Evolutionary conservation across 768 basidiomycete species (phyloP).

Genomic region (Mycena polygramma): DNA sequence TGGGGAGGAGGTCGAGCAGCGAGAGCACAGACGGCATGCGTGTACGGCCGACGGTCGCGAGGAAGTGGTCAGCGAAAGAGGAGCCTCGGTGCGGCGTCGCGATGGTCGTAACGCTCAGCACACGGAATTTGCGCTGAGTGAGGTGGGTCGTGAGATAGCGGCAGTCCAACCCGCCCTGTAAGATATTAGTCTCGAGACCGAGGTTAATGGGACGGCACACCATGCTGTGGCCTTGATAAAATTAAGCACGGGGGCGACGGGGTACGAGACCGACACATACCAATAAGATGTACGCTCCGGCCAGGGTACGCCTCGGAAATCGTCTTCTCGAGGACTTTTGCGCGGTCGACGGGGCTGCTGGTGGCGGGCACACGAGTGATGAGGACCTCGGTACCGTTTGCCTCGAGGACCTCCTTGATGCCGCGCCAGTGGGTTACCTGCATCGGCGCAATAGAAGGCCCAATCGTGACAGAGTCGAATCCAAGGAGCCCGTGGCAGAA

Average conservation of each 20-base stretch:
- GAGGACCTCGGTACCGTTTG: slow-evolving; percentile 90
- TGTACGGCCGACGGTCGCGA: slow-evolving; percentile 74
- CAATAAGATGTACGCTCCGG: slow-evolving; percentile 89
- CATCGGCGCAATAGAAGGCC: slow-evolving; percentile 80
- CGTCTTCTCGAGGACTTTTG: slow-evolving; percentile 87
- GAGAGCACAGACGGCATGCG: slow-evolving; percentile 79
- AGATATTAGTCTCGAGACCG: slow-evolving; percentile 28
- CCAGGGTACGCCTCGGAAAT: slow-evolving; percentile 88
- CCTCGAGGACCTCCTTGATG: slow-evolving; percentile 91
- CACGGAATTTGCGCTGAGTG: slow-evolving; percentile 79
- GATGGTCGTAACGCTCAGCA: slow-evolving; percentile 93
- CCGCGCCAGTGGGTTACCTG: slow-evolving; percentile 98
- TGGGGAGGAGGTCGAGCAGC: slow-evolving; percentile 87
- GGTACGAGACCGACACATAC: slow-evolving; percentile 47
- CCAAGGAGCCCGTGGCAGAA: slow-evolving; percentile 97
- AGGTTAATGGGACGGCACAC: slow-evolving; percentile 51
- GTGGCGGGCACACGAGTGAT: slow-evolving; percentile 96
- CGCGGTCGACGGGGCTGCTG: slow-evolving; percentile 88
- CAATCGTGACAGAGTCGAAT: slow-evolving; percentile 88
- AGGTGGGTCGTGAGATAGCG: slow-evolving; percentile 89
- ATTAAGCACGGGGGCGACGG: slow-evolving; percentile 22
- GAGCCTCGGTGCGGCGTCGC: slow-evolving; percentile 96
- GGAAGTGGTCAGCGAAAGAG: slow-evolving; percentile 92
- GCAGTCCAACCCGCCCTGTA: slow-evolving; percentile 93
- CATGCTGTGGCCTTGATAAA: slow-evolving; percentile 76